Percentiles rank a stretch among this genome's conserved stretches.
Evolutionary conservation across 1,139 yeast genomes (phyloP).

Genomic region (Yamadazyma aaseri): DNA sequence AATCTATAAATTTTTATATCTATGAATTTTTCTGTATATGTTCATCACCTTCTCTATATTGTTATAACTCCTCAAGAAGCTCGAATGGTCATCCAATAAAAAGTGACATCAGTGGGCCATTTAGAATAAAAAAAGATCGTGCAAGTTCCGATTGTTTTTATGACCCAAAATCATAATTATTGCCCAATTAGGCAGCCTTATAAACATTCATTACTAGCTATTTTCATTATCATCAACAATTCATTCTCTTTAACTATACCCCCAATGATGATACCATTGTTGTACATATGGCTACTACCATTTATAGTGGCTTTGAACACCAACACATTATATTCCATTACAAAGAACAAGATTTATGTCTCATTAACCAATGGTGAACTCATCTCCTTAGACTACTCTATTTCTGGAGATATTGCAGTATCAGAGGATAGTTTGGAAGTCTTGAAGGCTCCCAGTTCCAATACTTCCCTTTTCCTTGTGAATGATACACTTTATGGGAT

Average conservation of each 20-base stretch:
- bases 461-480: constrained; percentile 32
- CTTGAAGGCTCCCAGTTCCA: constrained; percentile 31
- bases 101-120: no score
- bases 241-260: not conserved
- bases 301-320: constrained; percentile 12
- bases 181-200: constrained; percentile 7
- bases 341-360: constrained; percentile 33
- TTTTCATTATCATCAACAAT: constrained; percentile 1
- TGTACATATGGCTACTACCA: constrained; percentile 1
- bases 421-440: constrained; percentile 14
- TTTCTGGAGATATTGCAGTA: constrained; percentile 24
- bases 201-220: constrained; percentile 5
- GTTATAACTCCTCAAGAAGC: no score
- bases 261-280: constrained; percentile 2
- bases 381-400: constrained; percentile 33
- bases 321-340: constrained; percentile 38
- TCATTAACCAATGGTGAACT: constrained; percentile 39
- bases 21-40: no score
- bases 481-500: constrained; percentile 34
- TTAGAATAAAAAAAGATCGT: no score
- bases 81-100: no score
- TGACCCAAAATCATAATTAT: no score
- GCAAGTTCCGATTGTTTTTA: no score
- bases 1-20: no score
- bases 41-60: no score